Evolutionary conservation across 305 asterid species (phyloP), one percentile per base, ranked within the genome.

Genomic region (Fraxinus xanthoxyloides): DNA sequence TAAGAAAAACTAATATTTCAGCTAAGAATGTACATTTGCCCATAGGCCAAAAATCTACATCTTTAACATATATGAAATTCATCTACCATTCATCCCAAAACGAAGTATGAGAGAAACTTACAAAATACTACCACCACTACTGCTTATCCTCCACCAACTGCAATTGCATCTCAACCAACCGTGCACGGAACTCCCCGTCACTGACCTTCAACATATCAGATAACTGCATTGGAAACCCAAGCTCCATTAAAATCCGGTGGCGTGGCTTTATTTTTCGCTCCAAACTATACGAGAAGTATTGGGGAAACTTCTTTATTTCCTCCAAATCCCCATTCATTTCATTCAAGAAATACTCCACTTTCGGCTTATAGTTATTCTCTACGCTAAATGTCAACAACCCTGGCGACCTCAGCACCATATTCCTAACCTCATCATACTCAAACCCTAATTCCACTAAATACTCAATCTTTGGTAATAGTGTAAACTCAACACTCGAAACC

Each of bases 271-370:
- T 92, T 88, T 92, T 95, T 86, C 92, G 85, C 86, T 95, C 96
- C 92, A 95, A 89, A 84, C 94, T 95, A 76, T 88, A 93, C 4
- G 95, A 90, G 76, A 92, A 93, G 74, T 90, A 93, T 85, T 95
- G 99, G 1, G 98, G 99, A 75, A 95, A 95, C 87, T 81, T 88
- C 95, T 90, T 93, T 31, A 95, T 59, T 35, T 95, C 97, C 82
- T 85, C 87, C 85, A 95, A 81, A 81, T 89, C 80, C 82, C 96
- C 95, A 28, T 88, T 83, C 97, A 95, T 92, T 26, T 92, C 97
- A 82, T 90, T 79, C 78, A 90, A 15, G 74, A 95, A 95, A 74
- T 91, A 93, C 84, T 86, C 92, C 77, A 87, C 73, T 80, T 95
- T 95, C 1, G 97, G 99, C 88, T 61, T 85, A 54, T 72, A 95